phyloP scores from a whole-genome alignment of 2,329 filamentous ascomycete species.

The Curvularia eragrostidis region DNA sequence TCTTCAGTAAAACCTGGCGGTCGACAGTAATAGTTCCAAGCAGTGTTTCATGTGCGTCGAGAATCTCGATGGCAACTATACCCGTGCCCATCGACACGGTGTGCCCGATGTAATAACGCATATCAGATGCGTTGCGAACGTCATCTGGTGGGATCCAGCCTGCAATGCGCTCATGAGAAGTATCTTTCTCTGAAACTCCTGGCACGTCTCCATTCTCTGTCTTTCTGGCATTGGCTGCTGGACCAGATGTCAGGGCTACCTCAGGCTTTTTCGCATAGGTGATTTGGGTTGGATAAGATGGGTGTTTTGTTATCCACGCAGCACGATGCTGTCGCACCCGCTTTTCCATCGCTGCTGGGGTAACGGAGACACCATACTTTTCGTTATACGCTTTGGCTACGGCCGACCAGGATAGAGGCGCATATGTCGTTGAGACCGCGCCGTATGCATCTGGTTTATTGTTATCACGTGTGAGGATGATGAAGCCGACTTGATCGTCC shows the following conservation, averaged over 20 bases:
- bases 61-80: constrained; percentile 3
- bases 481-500: constrained; percentile 19
- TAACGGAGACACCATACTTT: constrained; percentile 7
- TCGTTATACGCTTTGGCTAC: constrained; percentile 20
- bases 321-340: constrained; percentile 14
- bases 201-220: not conserved
- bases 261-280: constrained; percentile 13
- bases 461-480: constrained; percentile 24
- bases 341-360: constrained; percentile 22
- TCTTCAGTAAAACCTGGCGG: constrained; percentile 1
- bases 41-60: not conserved
- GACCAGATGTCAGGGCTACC: not conserved
- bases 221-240: not conserved
- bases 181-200: not conserved
- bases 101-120: constrained; percentile 5
- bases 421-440: constrained; percentile 14
- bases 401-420: constrained; percentile 8
- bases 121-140: constrained; percentile 13
- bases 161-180: not conserved
- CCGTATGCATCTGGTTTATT: constrained; percentile 18
- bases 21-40: not conserved
- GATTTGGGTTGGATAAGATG: constrained; percentile 13
- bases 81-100: not conserved
- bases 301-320: constrained; percentile 11
- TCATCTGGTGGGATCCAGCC: constrained; percentile 15